A percentile compares a stretch with the other conserved stretches of the same genome.
These are phyloP conservation scores for Lactarius sp. DNA, from an alignment of 768 basidiomycete genomes.

Conservation along the genomic window DNA sequence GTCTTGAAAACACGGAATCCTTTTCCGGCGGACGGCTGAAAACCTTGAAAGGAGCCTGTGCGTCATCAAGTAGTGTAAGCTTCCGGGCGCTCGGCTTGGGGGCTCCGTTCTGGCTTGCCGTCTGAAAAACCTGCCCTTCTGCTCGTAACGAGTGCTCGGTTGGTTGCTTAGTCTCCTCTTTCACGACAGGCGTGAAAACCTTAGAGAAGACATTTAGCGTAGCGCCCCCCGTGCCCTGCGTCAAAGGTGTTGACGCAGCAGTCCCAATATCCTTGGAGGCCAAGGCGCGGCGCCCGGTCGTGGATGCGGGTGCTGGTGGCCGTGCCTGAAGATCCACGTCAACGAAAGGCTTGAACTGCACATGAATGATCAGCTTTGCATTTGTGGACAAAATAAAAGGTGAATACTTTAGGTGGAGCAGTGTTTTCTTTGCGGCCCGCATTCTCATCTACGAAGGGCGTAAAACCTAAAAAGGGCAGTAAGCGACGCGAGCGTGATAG, in stretches of 20 bases:
- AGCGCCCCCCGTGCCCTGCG: conserved; percentile 25
- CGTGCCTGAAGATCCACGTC: conserved; percentile 48
- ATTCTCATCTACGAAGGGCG: conserved; percentile 67
- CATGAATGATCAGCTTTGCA: background rate
- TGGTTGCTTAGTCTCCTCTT: conserved; percentile 14
- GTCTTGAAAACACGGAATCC: conserved; percentile 29
- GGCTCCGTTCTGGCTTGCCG: background rate
- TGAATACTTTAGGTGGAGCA: conserved; percentile 27
- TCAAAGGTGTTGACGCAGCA: conserved; percentile 22
- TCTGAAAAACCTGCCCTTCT: conserved; percentile 7
- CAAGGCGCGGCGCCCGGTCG: conserved; percentile 40
- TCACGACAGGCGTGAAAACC: conserved; percentile 52
- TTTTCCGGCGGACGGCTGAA: conserved; percentile 62
- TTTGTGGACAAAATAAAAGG: background rate
- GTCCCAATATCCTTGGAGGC: conserved; percentile 47
- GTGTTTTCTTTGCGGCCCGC: conserved; percentile 40
- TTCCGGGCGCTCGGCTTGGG: conserved; percentile 14
- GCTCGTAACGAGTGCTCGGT: background rate
- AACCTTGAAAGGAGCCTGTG: conserved; percentile 48
- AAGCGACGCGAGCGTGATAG: background rate
- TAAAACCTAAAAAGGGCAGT: conserved; percentile 43
- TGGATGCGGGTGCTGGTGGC: conserved; percentile 35
- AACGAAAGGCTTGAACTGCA: conserved; percentile 62
- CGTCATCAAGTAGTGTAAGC: conserved; percentile 39
- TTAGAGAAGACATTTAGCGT: conserved; percentile 48